Evolutionary conservation across 352 stramenopile genomes (phyloP), one percentile per base, ranked within the genome.

Genomic region (Phytophthora cajani): DNA sequence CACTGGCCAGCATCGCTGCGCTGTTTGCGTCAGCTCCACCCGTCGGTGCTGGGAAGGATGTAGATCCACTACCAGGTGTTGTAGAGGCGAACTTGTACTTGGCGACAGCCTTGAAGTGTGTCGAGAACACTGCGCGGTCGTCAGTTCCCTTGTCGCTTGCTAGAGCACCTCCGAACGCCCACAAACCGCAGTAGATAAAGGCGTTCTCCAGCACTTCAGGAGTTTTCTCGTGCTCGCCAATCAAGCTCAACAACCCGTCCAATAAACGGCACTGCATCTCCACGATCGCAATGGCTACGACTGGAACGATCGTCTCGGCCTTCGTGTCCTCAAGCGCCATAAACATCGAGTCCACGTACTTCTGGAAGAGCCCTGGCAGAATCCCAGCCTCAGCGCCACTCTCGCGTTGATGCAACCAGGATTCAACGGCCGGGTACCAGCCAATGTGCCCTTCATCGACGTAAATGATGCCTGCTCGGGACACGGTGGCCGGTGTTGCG

Each of bases 401-500:
- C 50, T 87, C 80, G 40, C 92, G 84, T 3, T 81, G 71, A 50
- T 96, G 83, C 11, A 98, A 74, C 97, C 97, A 99, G 8, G 92
- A 98, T 50, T 99, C 95, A 1, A 97, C 91, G 50, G 97, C 95
- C 36, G 97, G 95, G 53, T 89, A 84, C 95, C 95, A 99, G 1
- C 96, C 97, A 62, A 99, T 90, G 40, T 94, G 79, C 0, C 66
- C 69, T 54, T 98, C 95, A 64, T 99, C 98, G 44, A 99, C 96
- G 75, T 98, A 99, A 53, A 99, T 92, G 69, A 99, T 99, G 1
- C 97, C 97, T 17, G 97, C 97, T 19, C 97, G 85, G 8, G 94
- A 99, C n/a, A 99, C 97, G 0, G 97, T 99, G 8, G 97, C 97
- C 12, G 96, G 96, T 1, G 97, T 99, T 12, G 97, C 97, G 61